Conservation (phyloP, 441 rosid species). For the Metrosideros polymorpha region DNA sequence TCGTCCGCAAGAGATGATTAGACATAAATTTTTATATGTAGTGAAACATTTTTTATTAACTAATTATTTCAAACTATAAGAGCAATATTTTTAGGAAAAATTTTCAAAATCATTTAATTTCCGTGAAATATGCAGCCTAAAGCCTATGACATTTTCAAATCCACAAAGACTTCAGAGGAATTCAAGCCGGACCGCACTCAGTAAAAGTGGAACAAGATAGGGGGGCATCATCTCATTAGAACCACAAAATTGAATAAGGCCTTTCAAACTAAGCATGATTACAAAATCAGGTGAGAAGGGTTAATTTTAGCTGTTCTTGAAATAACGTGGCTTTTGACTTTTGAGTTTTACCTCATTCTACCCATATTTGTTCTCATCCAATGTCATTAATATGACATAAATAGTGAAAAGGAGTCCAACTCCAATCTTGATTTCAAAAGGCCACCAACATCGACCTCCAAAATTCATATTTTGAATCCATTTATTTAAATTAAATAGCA, state of each 20-base stretch:
- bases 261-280: background rate
- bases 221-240: background rate
- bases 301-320: background rate
- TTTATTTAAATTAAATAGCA: background rate
- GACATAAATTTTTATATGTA: too few species aligned
- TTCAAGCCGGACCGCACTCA: background rate
- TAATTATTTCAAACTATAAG: background rate
- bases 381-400: background rate
- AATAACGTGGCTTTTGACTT: background rate
- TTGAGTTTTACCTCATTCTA: background rate
- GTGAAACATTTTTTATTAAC: background rate
- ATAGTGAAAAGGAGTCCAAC: background rate
- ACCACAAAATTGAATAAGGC: background rate
- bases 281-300: background rate
- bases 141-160: background rate
- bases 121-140: accelerated
- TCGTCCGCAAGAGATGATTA: background rate
- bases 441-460: background rate
- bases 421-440: background rate
- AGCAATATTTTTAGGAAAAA: background rate
- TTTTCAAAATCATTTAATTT: background rate
- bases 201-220: background rate
- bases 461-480: background rate
- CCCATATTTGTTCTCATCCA: background rate
- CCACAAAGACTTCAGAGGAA: background rate